phyloP scores from a whole-genome alignment of 176 grass and related monocot genomes.

The Microstegium vimineum region DNA sequence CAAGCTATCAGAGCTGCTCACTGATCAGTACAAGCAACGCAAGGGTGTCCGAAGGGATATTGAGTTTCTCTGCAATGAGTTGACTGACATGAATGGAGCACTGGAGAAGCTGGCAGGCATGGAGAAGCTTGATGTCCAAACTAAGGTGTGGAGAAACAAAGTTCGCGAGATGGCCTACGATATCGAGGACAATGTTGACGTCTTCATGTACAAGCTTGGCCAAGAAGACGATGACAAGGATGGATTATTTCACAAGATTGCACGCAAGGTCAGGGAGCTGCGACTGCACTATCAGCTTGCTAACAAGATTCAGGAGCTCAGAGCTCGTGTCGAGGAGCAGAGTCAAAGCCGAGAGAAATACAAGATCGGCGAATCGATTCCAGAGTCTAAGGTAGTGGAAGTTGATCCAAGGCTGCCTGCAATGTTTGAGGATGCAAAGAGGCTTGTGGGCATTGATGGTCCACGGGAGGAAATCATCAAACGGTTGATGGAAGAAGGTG shows the following conservation, averaged over 20 bases:
- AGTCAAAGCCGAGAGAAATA: not conserved
- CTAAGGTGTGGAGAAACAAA: not conserved
- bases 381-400: not conserved
- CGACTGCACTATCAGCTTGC: not conserved
- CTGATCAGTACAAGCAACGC: not conserved
- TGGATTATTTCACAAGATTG: not conserved
- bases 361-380: not conserved
- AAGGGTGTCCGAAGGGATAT: not conserved
- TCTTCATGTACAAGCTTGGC: not conserved
- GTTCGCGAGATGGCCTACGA: conserved; percentile 5
- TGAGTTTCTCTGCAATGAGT: not conserved
- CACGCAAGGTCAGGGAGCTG: not conserved
- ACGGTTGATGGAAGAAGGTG: not conserved
- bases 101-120: not conserved
- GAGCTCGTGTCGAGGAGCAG: not conserved
- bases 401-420: not conserved
- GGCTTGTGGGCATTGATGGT: not conserved
- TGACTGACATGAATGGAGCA: not conserved
- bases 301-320: not conserved
- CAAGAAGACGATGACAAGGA: not conserved
- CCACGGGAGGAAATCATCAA: not conserved
- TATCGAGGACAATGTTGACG: not conserved
- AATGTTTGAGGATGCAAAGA: not conserved
- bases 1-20: not conserved
- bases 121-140: not conserved